A percentile compares a stretch with the other conserved stretches of the same genome.
phyloP scores from a whole-genome alignment of 164 flowering plant species.

The Stephania japonica region DNA sequence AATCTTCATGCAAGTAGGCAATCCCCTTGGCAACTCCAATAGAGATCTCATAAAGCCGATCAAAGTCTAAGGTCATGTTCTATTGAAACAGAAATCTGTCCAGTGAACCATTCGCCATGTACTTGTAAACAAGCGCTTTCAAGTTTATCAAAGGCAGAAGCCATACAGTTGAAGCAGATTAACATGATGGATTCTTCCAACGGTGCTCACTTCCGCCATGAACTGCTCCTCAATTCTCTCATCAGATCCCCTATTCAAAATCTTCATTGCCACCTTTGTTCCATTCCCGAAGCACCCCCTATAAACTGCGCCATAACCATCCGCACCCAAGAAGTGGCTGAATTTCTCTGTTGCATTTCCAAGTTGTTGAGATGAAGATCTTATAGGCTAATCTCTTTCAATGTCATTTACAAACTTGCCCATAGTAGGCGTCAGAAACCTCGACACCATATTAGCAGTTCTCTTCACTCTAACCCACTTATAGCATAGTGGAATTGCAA shows the following conservation, averaged over 20 bases:
- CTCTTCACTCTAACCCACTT: background rate
- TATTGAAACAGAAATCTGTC: slow-evolving; percentile 21
- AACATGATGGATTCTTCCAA: slow-evolving; percentile 26
- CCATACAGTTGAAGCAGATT: slow-evolving; percentile 27
- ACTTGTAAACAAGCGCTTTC: slow-evolving; percentile 27
- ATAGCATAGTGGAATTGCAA: background rate
- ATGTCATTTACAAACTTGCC: slow-evolving; percentile 5
- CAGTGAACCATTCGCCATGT: slow-evolving; percentile 28
- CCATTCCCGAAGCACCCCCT: slow-evolving; percentile 20
- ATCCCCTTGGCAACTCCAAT: slow-evolving; percentile 16
- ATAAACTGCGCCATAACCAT: slow-evolving; percentile 28
- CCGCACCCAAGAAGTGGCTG: slow-evolving; percentile 17
- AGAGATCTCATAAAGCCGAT: slow-evolving; percentile 5
- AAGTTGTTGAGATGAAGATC: slow-evolving; percentile 24
- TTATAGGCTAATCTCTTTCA: slow-evolving; percentile 20
- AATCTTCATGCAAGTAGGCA: slow-evolving; percentile 19
- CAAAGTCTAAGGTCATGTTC: background rate
- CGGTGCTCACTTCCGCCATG: slow-evolving; percentile 26
- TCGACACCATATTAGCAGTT: background rate
- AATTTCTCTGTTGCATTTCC: slow-evolving; percentile 12
- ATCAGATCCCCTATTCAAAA: slow-evolving; percentile 11
- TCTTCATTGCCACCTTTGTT: slow-evolving; percentile 23
- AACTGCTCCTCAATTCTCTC: slow-evolving; percentile 20
- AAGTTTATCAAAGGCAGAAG: slow-evolving; percentile 14
- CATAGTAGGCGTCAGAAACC: background rate